Base-by-base conservation (phyloP, 305 asterid species). In the Salvia sclarea region DNA sequence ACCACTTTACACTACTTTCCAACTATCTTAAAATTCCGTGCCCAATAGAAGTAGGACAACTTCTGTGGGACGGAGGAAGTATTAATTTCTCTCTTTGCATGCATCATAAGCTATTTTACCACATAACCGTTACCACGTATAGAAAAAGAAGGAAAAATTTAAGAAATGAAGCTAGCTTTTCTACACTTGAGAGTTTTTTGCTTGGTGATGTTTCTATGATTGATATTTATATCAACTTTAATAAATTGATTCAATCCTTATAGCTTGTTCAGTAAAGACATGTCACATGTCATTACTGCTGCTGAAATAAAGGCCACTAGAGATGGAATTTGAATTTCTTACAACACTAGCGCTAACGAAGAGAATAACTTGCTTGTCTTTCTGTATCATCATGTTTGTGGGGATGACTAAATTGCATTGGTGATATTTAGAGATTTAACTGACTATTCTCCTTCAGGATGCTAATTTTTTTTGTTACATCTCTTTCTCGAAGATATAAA, bases 401-500 rank as follows among this genome's bases (percentile, higher is more conserved):
- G 43, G 45, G 49, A 43, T 50, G 73, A 16, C 52, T 49, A 59
- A 78, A 44, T 30, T 43, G 49, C 72, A 55, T 20, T 5, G 41
- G 37, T 61, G 62, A 63, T 59, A 20, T 47, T 12, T 60, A 48
- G 57, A 47, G 28, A 21, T 30, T 31, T 30, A 48, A 55, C 14
- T 43, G 20, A 48, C 67, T 62, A 44, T 2, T 30, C 13, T 49
- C 43, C 61, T 67, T 58, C 37, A 31, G 70, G 75, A 66, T 72
- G 62, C 66, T 61, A 43, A 74, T 20, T 61, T 48, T 76, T 61
- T 56, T 47, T 68, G 61, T 40, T n/a, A 41, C 71, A 22, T 35
- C 44, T 38, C 44, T 68, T 25, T 37, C 48, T 43, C 22, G 20
- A 16, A 21, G 22, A 20, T 20, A 40, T 35, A 40, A 18, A 13